Conservation (phyloP, 768 basidiomycete species). For the Mycena maculata region DNA sequence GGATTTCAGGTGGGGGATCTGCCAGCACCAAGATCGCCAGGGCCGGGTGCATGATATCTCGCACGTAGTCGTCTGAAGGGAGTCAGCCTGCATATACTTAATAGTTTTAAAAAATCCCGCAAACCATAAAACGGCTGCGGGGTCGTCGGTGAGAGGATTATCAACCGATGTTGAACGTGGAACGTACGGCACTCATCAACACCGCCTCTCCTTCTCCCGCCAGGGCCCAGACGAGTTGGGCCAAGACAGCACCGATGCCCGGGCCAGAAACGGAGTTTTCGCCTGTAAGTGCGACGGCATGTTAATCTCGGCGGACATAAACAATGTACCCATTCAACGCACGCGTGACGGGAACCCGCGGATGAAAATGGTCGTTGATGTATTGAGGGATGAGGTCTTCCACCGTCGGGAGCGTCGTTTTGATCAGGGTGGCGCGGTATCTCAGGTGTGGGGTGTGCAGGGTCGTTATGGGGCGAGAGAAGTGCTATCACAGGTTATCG, state of each 20-base stretch:
- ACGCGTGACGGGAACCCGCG: conserved; percentile 27
- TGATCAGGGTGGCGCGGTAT: conserved; percentile 28
- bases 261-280: conserved; percentile 33
- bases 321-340: too few relatives aligned
- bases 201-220: conserved; percentile 30
- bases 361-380: conserved; percentile 33
- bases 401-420: conserved; percentile 30
- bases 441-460: conserved; percentile 23
- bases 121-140: conserved; percentile 24
- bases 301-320: too few relatives aligned
- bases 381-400: conserved; percentile 34
- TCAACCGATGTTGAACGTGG: background rate
- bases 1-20: conserved; percentile 9
- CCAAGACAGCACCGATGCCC: conserved; percentile 29
- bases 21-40: conserved; percentile 15
- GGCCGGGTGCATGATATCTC: conserved; percentile 28
- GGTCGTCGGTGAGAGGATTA: background rate
- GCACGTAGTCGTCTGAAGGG: conserved; percentile 30
- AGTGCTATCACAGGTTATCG: conserved; percentile 11
- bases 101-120: background rate
- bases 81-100: background rate
- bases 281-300: conserved; percentile 5
- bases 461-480: conserved; percentile 22
- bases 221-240: conserved; percentile 31
- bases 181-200: conserved; percentile 31